Evolutionary conservation across 2,329 filamentous ascomycete species (phyloP).

Genomic region (Cladophialophora bantiana): DNA sequence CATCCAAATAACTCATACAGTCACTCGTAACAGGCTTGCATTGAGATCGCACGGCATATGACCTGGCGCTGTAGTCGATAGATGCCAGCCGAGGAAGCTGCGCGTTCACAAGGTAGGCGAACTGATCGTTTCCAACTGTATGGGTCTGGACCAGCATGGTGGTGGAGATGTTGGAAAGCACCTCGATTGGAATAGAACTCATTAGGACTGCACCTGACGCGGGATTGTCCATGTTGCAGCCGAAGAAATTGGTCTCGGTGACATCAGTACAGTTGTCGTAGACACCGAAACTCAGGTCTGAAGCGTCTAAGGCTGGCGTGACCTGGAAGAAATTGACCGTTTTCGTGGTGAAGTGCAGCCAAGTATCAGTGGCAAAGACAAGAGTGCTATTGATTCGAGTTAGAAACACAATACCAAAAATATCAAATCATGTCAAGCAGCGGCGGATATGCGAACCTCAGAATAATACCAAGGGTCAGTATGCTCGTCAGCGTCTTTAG

Average conservation of each 20-base stretch:
- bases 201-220: not conserved
- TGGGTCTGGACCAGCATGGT: conserved; percentile 18
- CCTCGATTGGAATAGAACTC: not conserved
- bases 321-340: conserved; percentile 38
- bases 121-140: conserved; percentile 13
- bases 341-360: conserved; percentile 41
- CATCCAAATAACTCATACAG: conserved; percentile 33
- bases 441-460: no score
- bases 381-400: not conserved
- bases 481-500: no score
- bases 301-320: not conserved
- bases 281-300: not conserved
- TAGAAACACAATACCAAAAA: not conserved
- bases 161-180: conserved; percentile 14
- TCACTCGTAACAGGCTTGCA: conserved; percentile 36
- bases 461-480: no score
- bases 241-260: not conserved
- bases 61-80: conserved; percentile 38
- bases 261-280: not conserved
- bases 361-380: conserved; percentile 37
- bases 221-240: conserved; percentile 3
- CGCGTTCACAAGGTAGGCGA: conserved; percentile 30
- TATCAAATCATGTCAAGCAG: no score
- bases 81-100: conserved; percentile 2
- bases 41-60: conserved; percentile 34